A percentile compares a stretch with the other conserved stretches of the same genome.
These are phyloP conservation scores for Cladosporium cucumerinum DNA, from an alignment of 2,329 filamentous ascomycete genomes.

Conservation along the genomic window DNA sequence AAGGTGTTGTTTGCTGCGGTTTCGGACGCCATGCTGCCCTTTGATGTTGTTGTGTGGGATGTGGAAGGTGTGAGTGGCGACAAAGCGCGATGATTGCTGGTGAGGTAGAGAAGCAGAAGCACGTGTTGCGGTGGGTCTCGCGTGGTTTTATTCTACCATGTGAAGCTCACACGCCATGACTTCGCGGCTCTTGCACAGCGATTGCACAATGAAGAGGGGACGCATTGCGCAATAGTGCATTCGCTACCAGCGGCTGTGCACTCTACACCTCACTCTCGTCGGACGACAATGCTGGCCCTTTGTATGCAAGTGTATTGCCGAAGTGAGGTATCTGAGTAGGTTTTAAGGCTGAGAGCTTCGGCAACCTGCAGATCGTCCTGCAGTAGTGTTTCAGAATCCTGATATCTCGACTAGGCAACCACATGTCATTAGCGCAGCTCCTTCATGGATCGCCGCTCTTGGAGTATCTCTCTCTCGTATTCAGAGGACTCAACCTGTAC, in stretches of 20 bases:
- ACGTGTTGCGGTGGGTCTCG: constrained; percentile 1
- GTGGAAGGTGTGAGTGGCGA: neutral
- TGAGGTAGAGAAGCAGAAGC: neutral
- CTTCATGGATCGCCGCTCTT: neutral
- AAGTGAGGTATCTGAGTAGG: neutral
- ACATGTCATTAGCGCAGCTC: neutral
- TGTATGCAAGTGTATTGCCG: neutral
- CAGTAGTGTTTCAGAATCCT: neutral
- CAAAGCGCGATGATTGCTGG: neutral
- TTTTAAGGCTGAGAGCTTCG: neutral
- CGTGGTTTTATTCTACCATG: neutral
- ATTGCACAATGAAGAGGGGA: constrained; percentile 6
- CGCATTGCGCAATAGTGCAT: neutral
- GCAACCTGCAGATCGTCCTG: neutral
- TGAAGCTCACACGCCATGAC: neutral
- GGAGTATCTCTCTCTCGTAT: neutral
- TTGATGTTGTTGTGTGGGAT: neutral
- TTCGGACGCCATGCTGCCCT: neutral
- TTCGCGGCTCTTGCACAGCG: neutral
- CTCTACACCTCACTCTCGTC: neutral
- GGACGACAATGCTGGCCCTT: neutral
- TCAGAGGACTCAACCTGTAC: neutral
- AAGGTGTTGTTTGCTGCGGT: neutral
- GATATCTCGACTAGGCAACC: neutral
- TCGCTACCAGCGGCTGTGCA: neutral